phyloP scores from a whole-genome alignment of 2,329 filamentous ascomycete genomes.

The Ceratocystis alfenasii region DNA sequence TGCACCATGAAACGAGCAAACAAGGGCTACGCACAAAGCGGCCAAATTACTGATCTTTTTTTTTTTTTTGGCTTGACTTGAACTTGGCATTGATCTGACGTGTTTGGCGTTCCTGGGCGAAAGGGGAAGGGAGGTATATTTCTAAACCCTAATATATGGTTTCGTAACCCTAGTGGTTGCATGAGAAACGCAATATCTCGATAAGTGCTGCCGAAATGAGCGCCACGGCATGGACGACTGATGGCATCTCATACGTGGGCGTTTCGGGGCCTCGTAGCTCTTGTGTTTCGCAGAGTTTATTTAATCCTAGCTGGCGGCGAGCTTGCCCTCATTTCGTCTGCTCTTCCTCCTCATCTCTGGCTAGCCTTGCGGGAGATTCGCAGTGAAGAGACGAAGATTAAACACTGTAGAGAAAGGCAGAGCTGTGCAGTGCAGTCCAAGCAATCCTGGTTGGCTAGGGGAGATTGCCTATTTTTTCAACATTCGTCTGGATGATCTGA shows the following conservation, averaged over 20 bases:
- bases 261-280: too few relatives aligned
- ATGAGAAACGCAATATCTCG: too few relatives aligned
- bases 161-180: not conserved
- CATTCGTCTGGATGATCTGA: not conserved
- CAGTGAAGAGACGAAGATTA: not conserved
- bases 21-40: not conserved
- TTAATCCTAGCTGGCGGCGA: not conserved
- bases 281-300: not conserved
- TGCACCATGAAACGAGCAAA: not conserved
- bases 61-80: not conserved
- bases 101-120: not conserved
- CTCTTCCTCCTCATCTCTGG: not conserved
- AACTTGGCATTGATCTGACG: not conserved
- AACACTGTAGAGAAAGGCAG: not conserved
- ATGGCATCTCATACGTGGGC: too few relatives aligned
- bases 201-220: too few relatives aligned
- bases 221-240: too few relatives aligned
- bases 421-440: not conserved
- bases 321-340: not conserved
- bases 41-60: not conserved
- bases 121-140: not conserved
- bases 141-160: not conserved
- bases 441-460: not conserved
- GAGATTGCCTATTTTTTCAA: too few relatives aligned
- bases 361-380: not conserved